Base-by-base conservation (phyloP, 441 rosid genomes). In the Eruca vesicaria region DNA sequence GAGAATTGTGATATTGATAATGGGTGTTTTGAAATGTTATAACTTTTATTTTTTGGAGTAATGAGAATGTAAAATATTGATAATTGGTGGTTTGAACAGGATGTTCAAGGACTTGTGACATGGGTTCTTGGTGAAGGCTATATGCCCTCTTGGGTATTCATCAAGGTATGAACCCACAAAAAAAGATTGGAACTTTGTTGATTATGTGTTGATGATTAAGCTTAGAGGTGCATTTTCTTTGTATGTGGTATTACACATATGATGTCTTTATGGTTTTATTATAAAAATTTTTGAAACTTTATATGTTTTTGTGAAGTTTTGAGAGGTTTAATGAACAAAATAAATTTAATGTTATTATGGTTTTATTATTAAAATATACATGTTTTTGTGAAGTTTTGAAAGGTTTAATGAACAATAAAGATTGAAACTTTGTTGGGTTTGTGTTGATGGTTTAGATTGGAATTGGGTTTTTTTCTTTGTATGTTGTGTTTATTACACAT, bases 121-220 rank as follows among this genome's bases (percentile, higher is more conserved):
- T 96, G 98, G 98, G 99, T 96, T 75, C 92, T 96, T 75, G 96
- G 83, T 11, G 96, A 96, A 71, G 99, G 97, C 18, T 84, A 74
- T 75, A 93, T 91, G 97, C 99, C 99, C 23, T 82, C 97, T 3
- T 96, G 99, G 99, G 89, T 89, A 9, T 86, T 93, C 81, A 86
- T 93, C 28, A 96, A 93, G 93, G 99, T 89, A 78, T 43, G 52
- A 38, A 55, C 29, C 28, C 53, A 20, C 0, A 21, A 2, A 59
- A 10, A 53, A 53, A 6, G 5, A 73, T 66, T n/a, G 32, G 9
- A 68, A 15, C 15, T 52, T 75, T 19, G 38, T 68, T 74, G 26
- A 10, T 9, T 71, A 48, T 72, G n/a, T 58, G 38, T 52, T 38
- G 28, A 23, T 38, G 3, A 15, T 41, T 28, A 29, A 58, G 57